Conservation (phyloP, 1,284 basidiomycete genomes). For the Lentinula novae-zelandiae region DNA sequence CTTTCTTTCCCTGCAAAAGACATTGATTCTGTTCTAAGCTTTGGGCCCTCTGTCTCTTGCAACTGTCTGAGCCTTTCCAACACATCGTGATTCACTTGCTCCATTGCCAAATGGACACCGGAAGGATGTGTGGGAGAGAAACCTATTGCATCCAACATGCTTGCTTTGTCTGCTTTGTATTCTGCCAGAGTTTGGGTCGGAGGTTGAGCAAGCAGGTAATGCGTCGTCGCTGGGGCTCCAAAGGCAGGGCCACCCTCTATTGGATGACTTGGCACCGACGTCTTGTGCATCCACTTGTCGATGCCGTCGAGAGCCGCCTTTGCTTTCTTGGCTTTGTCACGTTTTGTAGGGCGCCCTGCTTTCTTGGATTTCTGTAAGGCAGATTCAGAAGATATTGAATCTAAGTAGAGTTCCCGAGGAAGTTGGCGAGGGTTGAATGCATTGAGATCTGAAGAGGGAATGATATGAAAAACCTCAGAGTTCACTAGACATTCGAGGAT, state of each 20-base stretch:
- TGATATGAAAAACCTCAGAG: constrained; percentile 50
- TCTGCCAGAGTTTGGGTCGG: constrained; percentile 27
- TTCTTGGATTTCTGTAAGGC: constrained; percentile 38
- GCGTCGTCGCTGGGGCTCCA: constrained; percentile 21
- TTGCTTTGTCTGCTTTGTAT: constrained; percentile 39
- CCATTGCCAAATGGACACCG: constrained; percentile 28
- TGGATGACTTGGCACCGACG: constrained; percentile 8
- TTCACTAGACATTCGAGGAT: constrained; percentile 45
- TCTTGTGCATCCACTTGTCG: constrained; percentile 49
- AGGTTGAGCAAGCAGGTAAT: constrained; percentile 33
- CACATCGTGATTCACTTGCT: constrained; percentile 44
- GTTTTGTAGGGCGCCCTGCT: constrained; percentile 63
- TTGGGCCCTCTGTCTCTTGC: constrained; percentile 38
- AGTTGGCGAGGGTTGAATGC: constrained; percentile 56
- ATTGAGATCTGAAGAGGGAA: constrained; percentile 48
- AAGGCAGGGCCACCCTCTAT: not conserved
- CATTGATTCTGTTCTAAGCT: constrained; percentile 20
- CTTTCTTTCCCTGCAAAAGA: constrained; percentile 27
- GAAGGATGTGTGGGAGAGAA: constrained; percentile 12
- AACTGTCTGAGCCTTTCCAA: constrained; percentile 50
- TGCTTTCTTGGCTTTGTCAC: constrained; percentile 53
- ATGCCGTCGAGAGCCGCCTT: constrained; percentile 47
- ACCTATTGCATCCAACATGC: constrained; percentile 33
- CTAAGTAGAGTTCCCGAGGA: constrained; percentile 59
- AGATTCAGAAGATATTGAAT: constrained; percentile 18